Evolutionary conservation across 192 early-diverging fungal genomes (phyloP), one percentile per base, ranked within the genome.

Genomic region (Entomortierella chlamydospora): DNA sequence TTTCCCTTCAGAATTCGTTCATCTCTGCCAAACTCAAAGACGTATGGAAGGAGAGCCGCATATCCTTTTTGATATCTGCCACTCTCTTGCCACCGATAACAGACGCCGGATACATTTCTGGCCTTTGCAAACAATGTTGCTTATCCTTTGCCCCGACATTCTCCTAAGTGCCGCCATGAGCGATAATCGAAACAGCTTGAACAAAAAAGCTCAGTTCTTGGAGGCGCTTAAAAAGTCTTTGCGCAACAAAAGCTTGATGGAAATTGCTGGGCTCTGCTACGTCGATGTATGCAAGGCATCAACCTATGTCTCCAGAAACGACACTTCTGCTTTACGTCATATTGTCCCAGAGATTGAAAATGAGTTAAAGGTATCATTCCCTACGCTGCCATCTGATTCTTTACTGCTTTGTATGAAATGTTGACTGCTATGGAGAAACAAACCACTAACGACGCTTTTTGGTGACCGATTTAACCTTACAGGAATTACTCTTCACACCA

Each of bases 141-240:
- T 97, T 33, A 84, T 90, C 57, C 81, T 98, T 22, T 96, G 95
- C 72, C 97, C 97, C 0, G 97, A 98, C 68, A 84, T 93, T 57
- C 82, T 87, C 33, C 81, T 82, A 66, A 87, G 82, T 64, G 91
- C 87, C 53, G 85, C 84, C 61, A 87, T 84, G 82, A 67, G 56
- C 17, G 71, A 78, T 30, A 47, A 41, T 30, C 64, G 81, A 1
- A 82, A 68, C 37, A 84, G 71, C 30, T 49, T 72, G 34, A 62
- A 56, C 22, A 77, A 84, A 39, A 78, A 89, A 81, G 83, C 81
- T 0, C 58, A 83, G 26, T 90, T 89, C 53, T 61, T 92, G 45
- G 87, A 83, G 23, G 72, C 79, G 2, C 70, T 91, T 18, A 83
- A 83, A 63, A 89, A 86, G 55, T 84, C 87, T 3, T 60, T 91